phyloP scores from a whole-genome alignment of 139 green algal species.

The Mesotaenium endlicherianum region DNA sequence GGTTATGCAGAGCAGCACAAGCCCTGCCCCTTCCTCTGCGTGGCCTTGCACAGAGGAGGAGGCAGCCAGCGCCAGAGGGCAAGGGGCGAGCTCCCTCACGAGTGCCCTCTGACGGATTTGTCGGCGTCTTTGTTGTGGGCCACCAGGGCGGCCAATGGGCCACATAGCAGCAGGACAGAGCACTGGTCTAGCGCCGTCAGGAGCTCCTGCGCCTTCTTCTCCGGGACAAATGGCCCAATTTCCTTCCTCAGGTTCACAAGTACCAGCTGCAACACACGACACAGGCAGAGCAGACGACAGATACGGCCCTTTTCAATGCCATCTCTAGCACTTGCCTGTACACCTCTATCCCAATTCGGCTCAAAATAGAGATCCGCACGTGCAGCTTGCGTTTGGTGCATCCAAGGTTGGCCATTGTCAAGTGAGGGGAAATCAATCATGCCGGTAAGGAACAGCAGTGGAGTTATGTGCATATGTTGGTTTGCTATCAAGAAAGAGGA shows the following conservation, averaged over 20 bases:
- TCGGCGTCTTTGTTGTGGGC: slow-evolving; percentile 32
- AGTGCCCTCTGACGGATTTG: neutral
- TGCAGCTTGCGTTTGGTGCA: too few relatives aligned
- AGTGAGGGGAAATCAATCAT: too few relatives aligned
- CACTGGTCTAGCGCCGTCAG: slow-evolving; percentile 8
- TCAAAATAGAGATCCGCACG: too few relatives aligned
- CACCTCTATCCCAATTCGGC: too few relatives aligned
- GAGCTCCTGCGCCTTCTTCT: neutral
- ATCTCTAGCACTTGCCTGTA: too few relatives aligned
- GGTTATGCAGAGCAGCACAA: neutral
- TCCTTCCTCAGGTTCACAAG: slow-evolving; percentile 46
- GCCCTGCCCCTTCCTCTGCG: neutral
- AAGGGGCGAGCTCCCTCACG: too few relatives aligned
- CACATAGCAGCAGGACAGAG: slow-evolving; percentile 12
- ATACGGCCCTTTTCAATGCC: too few relatives aligned
- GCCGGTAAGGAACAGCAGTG: too few relatives aligned
- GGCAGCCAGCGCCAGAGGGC: neutral
- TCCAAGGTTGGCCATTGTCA: too few relatives aligned
- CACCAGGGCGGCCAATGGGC: neutral
- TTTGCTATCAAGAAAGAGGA: too few relatives aligned
- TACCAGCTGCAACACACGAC: slow-evolving; percentile 23
- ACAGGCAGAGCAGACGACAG: too few relatives aligned
- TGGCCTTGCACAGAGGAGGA: neutral
- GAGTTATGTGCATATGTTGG: too few relatives aligned
- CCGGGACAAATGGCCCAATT: slow-evolving; percentile 18